Percentiles rank a stretch among this genome's conserved stretches.
Conservation (phyloP, 1,284 basidiomycete genomes). For the Trichosporon sp. region DNA sequence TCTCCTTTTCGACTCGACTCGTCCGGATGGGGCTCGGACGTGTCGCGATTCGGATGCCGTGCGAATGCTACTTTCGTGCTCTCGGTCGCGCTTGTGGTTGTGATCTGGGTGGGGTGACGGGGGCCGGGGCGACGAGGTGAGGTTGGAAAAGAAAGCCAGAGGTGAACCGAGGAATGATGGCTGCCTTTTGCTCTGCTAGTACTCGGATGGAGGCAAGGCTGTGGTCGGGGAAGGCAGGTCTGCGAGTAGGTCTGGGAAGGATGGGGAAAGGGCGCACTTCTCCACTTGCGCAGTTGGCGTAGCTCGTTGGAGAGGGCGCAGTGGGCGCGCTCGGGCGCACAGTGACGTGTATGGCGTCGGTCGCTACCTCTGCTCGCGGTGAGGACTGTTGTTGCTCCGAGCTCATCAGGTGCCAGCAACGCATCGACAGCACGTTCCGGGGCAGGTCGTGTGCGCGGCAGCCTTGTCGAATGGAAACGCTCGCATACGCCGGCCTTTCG, state of each 20-base stretch:
- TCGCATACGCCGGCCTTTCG: not conserved
- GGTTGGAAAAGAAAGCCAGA: not conserved
- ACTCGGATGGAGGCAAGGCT: not conserved
- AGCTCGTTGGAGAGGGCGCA: not conserved
- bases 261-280: not conserved
- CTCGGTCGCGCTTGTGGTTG: not conserved
- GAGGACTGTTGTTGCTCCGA: slow-evolving; percentile 3
- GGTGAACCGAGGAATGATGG: not conserved
- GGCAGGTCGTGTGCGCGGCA: not conserved
- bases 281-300: not conserved
- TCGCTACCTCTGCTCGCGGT: not conserved
- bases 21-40: slow-evolving; percentile 3
- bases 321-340: slow-evolving; percentile 3
- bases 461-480: not conserved
- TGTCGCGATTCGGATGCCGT: not conserved
- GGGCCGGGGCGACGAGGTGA: not conserved
- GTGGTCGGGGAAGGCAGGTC: slow-evolving; percentile 1
- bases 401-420: not conserved
- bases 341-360: slow-evolving; percentile 11
- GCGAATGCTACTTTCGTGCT: not conserved
- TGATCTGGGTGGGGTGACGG: not conserved
- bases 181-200: not conserved
- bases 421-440: not conserved
- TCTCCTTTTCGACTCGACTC: not conserved
- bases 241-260: not conserved